Percentiles rank a stretch among this genome's conserved stretches.
Evolutionary conservation across 768 basidiomycete species (phyloP).

Genomic region (Terana coerulea): DNA sequence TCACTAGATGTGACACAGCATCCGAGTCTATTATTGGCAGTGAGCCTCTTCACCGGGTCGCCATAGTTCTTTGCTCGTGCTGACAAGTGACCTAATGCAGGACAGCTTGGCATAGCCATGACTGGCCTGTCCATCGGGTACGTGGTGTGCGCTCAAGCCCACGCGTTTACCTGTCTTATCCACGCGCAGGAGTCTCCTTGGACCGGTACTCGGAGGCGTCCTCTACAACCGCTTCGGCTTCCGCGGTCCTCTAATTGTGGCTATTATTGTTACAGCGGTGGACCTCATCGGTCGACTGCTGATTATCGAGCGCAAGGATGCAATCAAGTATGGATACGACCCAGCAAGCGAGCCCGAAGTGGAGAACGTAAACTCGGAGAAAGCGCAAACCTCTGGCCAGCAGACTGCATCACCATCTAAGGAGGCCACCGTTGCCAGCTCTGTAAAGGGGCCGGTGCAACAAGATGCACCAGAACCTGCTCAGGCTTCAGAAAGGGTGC

Average conservation of each 20-base stretch:
- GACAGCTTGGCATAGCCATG: constrained; percentile 38
- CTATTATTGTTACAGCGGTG: constrained; percentile 27
- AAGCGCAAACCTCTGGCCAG: too few species aligned
- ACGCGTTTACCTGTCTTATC: not conserved
- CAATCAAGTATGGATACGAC: constrained; percentile 28
- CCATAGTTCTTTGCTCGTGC: not conserved
- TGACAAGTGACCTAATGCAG: constrained; percentile 16
- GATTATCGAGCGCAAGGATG: constrained; percentile 35
- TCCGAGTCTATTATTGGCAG: constrained; percentile 32
- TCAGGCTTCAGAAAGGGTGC: not conserved
- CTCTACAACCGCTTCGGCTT: constrained; percentile 34
- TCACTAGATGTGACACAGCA: constrained; percentile 32
- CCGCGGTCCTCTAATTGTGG: constrained; percentile 36
- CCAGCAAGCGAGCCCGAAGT: constrained; percentile 11
- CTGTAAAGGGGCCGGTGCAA: too few species aligned
- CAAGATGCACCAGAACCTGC: not conserved
- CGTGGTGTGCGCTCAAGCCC: not conserved
- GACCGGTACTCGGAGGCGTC: constrained; percentile 37
- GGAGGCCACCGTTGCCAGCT: too few species aligned
- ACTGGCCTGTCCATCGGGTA: constrained; percentile 37
- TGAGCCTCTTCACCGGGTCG: constrained; percentile 18
- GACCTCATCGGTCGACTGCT: constrained; percentile 35
- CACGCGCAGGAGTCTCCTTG: constrained; percentile 27
- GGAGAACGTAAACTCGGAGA: not conserved
- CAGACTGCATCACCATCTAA: too few species aligned